Base-by-base conservation (phyloP, 495 filamentous ascomycete genomes). In the Saxophila tyrrhenica region DNA sequence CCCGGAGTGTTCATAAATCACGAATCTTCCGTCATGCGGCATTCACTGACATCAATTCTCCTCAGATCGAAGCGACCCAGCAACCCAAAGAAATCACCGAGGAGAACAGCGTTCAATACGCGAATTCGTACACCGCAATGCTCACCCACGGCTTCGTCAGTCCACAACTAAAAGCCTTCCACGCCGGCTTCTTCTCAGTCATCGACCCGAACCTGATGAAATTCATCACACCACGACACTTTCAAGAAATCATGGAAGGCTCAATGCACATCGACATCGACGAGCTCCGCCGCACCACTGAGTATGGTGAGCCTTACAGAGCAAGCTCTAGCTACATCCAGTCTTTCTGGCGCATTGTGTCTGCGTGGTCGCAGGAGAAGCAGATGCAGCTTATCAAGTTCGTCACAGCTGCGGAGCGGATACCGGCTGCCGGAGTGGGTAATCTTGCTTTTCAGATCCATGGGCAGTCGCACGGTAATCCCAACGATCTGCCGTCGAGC, bases 331-430 rank as follows among this genome's bases (percentile, higher is more conserved):
- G 71, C 3, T 77, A 81, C 16, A 81, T 98, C 49, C 63, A 72
- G 3, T 78, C 87, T 54, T 96, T 98, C 68, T 98, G 92, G 92
- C 73, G 68, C 25, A 76, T 95, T 9, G 82, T 91, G 5, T 78
- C 75, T 52, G 60, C 65, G 8, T 95, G 82, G 64, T 73, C 63
- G 29, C 72, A 83, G n/a, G 75, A 76, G 46, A 80, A 82, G 71
- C 82, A 83, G 62, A 75, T 79, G 29, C 75, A 76, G 62, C 72
- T 98, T 46, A 73, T 98, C 51, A 89, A 96, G 65, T 98, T 98
- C 59, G 90, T 97, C 21, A 98, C 92, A 21, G 89, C 89, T 2
- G 90, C 83, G 66, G 89, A 95, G 66, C 80, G 92, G 9, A 75
- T 97, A 5, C 92, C 92, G 0, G 85, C 94, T 0, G 87, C 84